A percentile compares a stretch with the other conserved stretches of the same genome.
Evolutionary conservation across 352 stramenopile genomes (phyloP).

Genomic region (Pythium angustatum): DNA sequence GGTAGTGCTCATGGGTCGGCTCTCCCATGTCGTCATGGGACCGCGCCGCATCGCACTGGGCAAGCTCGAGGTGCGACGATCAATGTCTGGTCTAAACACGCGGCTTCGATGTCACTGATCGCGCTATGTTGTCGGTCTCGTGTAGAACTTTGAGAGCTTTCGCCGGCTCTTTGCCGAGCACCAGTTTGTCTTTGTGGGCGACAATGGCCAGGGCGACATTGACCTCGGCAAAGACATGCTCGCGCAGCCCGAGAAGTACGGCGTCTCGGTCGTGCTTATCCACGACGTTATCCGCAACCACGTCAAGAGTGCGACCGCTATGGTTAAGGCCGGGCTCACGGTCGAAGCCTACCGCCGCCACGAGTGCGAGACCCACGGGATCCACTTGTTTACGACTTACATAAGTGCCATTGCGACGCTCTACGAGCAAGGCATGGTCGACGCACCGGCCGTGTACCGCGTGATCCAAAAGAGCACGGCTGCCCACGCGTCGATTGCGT

Average conservation of each 20-base stretch:
- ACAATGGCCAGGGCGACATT: constrained; percentile 84
- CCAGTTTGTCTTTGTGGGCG: constrained; percentile 77
- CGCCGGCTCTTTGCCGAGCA: constrained; percentile 72
- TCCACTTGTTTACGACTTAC: constrained; percentile 78
- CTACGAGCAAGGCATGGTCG: constrained; percentile 50
- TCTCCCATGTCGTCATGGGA: constrained; percentile 60
- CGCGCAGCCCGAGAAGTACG: constrained; percentile 48
- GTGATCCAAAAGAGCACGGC: constrained; percentile 62
- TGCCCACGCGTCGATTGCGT: constrained; percentile 61
- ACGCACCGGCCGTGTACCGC: constrained; percentile 51
- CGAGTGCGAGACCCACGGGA: constrained; percentile 64
- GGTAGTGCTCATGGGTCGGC: constrained; percentile 70
- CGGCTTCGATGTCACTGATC: not conserved
- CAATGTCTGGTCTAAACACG: not conserved
- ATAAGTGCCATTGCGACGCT: constrained; percentile 70
- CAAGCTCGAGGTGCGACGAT: constrained; percentile 55
- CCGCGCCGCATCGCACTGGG: constrained; percentile 63
- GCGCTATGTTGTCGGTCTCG: not conserved
- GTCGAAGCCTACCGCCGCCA: constrained; percentile 51
- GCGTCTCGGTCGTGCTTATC: constrained; percentile 66
- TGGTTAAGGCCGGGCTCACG: constrained; percentile 19
- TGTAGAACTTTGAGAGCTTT: constrained; percentile 75
- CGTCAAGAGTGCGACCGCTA: constrained; percentile 11
- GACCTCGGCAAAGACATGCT: constrained; percentile 76
- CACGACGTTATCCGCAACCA: constrained; percentile 85